These are phyloP conservation scores for Calonectria montana DNA, from an alignment of 2,329 filamentous ascomycete species.

Conservation along the genomic window DNA sequence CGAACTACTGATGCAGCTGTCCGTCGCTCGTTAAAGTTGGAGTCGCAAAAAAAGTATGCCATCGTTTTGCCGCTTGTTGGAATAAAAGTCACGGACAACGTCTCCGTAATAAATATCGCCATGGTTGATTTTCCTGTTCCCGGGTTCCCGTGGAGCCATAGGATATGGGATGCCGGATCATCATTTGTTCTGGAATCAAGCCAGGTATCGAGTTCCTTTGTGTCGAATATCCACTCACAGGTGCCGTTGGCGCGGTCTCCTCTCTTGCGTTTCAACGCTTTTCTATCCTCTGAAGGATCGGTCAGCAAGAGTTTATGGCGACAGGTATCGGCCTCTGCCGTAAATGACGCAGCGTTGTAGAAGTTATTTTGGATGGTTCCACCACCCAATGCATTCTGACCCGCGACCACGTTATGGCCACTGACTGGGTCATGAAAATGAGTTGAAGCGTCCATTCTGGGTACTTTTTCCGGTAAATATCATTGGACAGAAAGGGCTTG, in stretches of 20 bases:
- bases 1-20: not conserved
- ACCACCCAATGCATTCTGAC: not conserved
- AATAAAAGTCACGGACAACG: not conserved
- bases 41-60: not conserved
- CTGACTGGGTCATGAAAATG: not conserved
- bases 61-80: not conserved
- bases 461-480: not conserved
- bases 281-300: constrained; percentile 30
- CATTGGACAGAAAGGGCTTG: too few species aligned
- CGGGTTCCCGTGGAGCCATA: not conserved
- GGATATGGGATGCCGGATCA: not conserved
- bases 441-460: not conserved
- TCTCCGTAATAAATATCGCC: not conserved
- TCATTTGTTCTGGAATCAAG: constrained; percentile 9
- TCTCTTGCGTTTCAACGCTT: constrained; percentile 36
- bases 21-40: not conserved
- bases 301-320: constrained; percentile 33
- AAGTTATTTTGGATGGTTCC: not conserved
- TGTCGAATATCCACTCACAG: constrained; percentile 36
- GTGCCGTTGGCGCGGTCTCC: constrained; percentile 28
- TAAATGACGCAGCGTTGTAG: not conserved
- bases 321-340: constrained; percentile 23
- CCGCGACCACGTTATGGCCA: not conserved
- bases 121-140: not conserved
- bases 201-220: constrained; percentile 29